Conservation (phyloP, 441 rosid species). For the Breynia disticha region DNA sequence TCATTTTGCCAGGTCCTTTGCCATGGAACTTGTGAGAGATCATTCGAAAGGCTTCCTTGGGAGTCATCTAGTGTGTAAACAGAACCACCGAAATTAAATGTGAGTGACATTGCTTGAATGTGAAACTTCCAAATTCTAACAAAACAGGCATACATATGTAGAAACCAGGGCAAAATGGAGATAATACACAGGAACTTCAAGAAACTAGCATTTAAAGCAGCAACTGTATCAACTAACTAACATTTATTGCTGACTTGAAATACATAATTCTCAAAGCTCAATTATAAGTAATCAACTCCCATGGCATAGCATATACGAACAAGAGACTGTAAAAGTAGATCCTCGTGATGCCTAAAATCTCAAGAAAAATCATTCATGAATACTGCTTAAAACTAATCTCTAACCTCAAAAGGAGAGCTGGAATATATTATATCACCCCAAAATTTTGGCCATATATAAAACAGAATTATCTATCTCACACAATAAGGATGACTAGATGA, state of each 20-base stretch:
- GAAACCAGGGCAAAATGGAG: neutral
- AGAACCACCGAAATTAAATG: constrained; percentile 4
- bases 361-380: constrained; percentile 3
- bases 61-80: constrained; percentile 58
- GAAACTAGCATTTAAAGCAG: too few species aligned
- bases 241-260: too few species aligned
- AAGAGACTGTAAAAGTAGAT: neutral
- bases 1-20: constrained; percentile 96
- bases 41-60: constrained; percentile 79
- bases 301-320: neutral
- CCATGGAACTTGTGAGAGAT: constrained; percentile 96
- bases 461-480: too few species aligned
- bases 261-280: neutral
- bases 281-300: neutral
- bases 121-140: neutral
- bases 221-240: too few species aligned
- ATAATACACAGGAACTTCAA: neutral
- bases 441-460: neutral
- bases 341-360: neutral
- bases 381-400: neutral
- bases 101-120: neutral
- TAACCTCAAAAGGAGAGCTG: neutral
- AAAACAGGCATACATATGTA: neutral
- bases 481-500: too few species aligned
- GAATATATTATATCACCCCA: too few species aligned